Base-by-base conservation (phyloP, 108 stramenopile genomes). In the Parietichytrium sp. region DNA sequence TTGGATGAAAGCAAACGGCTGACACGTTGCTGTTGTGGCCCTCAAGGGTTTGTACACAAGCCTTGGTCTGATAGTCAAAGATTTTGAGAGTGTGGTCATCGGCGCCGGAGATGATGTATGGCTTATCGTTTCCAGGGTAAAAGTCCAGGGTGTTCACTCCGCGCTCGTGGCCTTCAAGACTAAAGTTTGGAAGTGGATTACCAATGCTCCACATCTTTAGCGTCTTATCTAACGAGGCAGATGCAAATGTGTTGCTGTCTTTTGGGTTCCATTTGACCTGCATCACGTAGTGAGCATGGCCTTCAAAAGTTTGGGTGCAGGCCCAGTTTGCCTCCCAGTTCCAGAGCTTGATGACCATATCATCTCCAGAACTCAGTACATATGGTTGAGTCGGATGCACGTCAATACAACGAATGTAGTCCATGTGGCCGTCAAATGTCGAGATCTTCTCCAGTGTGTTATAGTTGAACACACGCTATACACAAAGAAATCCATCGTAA, bases 231-330 rank as follows among this genome's bases (percentile, higher is more conserved):
- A 99, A 90, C 61, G 93, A 94, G 23, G 98, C 98, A 20, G 90
- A 92, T 10, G 98, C 98, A 80, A 99, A 99, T 49, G 97, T 98
- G 81, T 98, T 98, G 79, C 95, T 94, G 87, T 99, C 98, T 89
- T 97, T 97, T 72, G 95, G 96, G 86, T 99, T 99, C 90, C 98
- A 94, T 86, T 94, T 95, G 81, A 96, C 93, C 93, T 95, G 95
- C 98, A 99, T 99, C 61, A 99, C 98, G 78, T 98, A 99, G 83
- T 99, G 98, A 12, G 93, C 89, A 89, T 99, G 98, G 47, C 98
- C 98, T 86, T 98, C 98, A 79, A 95, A 98, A 12, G 86, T 52
- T 52, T 85, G 78, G 1, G 29, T 36, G 6, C 13, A 0, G 13
- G 50, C 31, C 30, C 51, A 79, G 20, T 51, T 36, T 47, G 61